phyloP scores from a whole-genome alignment of 192 early-diverging fungal genomes.

The Gonapodya sp. region DNA sequence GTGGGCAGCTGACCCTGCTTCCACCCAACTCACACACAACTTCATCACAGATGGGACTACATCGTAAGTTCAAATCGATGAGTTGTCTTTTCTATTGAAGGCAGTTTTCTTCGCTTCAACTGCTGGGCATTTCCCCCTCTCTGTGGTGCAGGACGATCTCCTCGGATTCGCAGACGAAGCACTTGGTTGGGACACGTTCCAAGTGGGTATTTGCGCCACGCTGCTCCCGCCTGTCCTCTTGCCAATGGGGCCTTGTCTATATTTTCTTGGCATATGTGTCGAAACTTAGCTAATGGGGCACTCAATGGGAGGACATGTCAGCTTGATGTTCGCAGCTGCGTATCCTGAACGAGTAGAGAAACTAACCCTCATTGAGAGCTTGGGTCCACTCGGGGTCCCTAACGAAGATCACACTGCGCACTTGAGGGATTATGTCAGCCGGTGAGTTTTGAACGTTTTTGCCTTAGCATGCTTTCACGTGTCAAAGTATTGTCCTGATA shows the following conservation, averaged over 20 bases:
- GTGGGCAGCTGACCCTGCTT: no score
- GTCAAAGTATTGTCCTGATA: not conserved
- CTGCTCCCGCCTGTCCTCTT: no score
- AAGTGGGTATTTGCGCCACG: not conserved
- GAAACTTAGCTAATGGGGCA: not conserved
- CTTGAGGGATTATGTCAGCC: not conserved
- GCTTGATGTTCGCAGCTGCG: not conserved
- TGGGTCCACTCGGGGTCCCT: constrained; percentile 1
- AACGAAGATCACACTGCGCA: not conserved
- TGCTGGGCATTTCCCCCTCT: not conserved
- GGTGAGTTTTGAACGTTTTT: not conserved
- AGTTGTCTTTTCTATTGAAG: no score
- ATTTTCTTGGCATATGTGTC: not conserved
- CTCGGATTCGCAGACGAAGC: not conserved
- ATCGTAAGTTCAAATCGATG: no score
- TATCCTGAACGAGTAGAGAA: not conserved
- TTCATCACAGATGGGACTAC: not conserved
- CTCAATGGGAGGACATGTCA: constrained; percentile 1
- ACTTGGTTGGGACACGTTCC: not conserved
- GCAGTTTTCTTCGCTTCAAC: not conserved
- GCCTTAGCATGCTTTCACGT: not conserved
- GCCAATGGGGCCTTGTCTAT: no score
- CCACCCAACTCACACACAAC: not conserved
- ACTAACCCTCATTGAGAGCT: not conserved
- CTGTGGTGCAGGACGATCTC: not conserved